phyloP scores from a whole-genome alignment of 257 asterid genomes.

The Salvia rosmarinus region DNA sequence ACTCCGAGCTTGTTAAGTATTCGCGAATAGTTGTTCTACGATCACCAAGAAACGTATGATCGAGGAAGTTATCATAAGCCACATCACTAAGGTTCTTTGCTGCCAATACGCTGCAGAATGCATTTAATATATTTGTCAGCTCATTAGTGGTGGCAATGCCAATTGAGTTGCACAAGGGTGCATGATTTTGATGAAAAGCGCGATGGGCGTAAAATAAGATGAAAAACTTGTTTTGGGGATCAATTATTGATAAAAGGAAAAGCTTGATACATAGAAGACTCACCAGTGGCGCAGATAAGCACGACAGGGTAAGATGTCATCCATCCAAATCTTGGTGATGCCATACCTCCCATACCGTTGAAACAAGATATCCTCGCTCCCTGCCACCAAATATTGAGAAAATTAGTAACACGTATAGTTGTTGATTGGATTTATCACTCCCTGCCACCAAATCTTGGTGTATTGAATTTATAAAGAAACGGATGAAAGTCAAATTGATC shows the following conservation, averaged over 20 bases:
- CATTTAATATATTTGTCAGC: slow-evolving; percentile 29
- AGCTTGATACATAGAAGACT: slow-evolving; percentile 23
- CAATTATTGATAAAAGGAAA: background rate
- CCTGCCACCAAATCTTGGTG: background rate
- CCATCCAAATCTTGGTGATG: slow-evolving; percentile 77
- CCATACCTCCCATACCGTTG: slow-evolving; percentile 67
- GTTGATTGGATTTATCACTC: background rate
- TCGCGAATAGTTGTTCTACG: slow-evolving; percentile 83
- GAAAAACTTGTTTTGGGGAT: background rate
- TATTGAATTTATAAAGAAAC: background rate
- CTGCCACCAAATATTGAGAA: slow-evolving; percentile 46
- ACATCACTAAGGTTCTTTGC: slow-evolving; percentile 74
- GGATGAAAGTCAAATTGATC: background rate
- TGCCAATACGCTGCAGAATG: slow-evolving; percentile 78
- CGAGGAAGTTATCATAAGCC: slow-evolving; percentile 75
- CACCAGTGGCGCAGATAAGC: slow-evolving; percentile 94
- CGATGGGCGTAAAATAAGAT: background rate
- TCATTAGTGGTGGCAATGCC: slow-evolving; percentile 9
- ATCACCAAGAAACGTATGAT: slow-evolving; percentile 86
- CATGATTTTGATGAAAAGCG: no score
- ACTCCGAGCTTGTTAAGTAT: slow-evolving; percentile 66
- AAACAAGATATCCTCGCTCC: slow-evolving; percentile 58
- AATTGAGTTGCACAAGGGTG: background rate
- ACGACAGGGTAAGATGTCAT: slow-evolving; percentile 92
- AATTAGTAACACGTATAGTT: slow-evolving; percentile 25